Evolutionary conservation across 805 yeast genomes (phyloP).

Genomic region (Pichia ethanolica): DNA sequence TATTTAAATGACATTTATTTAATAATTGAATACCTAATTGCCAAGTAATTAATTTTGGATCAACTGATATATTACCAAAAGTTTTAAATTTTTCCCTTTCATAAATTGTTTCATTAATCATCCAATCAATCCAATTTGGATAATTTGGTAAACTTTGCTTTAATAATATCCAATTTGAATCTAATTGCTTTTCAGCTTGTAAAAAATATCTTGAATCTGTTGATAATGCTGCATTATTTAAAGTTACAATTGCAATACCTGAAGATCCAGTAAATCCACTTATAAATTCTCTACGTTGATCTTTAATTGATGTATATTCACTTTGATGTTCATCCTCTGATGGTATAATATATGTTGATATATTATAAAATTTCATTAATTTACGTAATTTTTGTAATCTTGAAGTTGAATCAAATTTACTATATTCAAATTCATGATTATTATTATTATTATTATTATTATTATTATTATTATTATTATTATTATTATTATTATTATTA

Average conservation of each 20-base stretch:
- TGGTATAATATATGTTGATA: conserved; percentile 37
- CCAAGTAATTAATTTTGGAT: conserved; percentile 64
- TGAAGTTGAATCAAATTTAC: conserved; percentile 25
- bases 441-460: too few species aligned
- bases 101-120: conserved; percentile 41
- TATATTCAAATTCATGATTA: background rate
- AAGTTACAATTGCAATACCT: conserved; percentile 80
- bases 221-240: conserved; percentile 62
- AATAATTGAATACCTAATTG: conserved; percentile 37
- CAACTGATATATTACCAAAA: conserved; percentile 59
- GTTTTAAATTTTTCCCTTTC: background rate
- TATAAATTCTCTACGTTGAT: conserved; percentile 75
- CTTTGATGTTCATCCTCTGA: conserved; percentile 93
- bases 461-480: background rate
- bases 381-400: conserved; percentile 34
- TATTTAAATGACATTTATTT: conserved; percentile 25
- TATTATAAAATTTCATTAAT: conserved; percentile 36
- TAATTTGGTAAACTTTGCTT: conserved; percentile 67
- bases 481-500: background rate
- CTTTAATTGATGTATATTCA: conserved; percentile 78
- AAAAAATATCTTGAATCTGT: conserved; percentile 94
- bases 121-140: conserved; percentile 72
- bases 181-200: conserved; percentile 83
- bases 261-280: conserved; percentile 92
- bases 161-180: conserved; percentile 67